Percentiles rank a stretch among this genome's conserved stretches.
These are phyloP conservation scores for Camelina sativa DNA, from an alignment of 345 rosid species.

Conservation along the genomic window DNA sequence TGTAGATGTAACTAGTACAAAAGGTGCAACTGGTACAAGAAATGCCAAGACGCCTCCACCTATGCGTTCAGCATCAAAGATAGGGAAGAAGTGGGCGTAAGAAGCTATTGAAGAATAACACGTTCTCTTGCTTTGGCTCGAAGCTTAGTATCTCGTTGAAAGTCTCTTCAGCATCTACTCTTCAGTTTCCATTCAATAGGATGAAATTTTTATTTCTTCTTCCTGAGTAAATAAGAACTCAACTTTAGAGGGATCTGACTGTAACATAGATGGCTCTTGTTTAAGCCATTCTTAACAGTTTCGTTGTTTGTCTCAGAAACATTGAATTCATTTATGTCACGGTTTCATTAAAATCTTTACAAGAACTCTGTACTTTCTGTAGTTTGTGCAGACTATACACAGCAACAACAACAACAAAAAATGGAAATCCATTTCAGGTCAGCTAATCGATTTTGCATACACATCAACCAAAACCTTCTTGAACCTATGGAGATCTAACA, in stretches of 20 bases:
- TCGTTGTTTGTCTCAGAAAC: conserved; percentile 23
- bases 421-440: conserved; percentile 14
- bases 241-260: conserved; percentile 32
- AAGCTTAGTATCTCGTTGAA: conserved; percentile 46
- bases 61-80: conserved; percentile 51
- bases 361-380: conserved; percentile 18
- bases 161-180: conserved; percentile 22
- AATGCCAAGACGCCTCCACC: conserved; percentile 85
- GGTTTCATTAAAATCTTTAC: conserved; percentile 35
- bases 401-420: not conserved
- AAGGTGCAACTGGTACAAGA: conserved; percentile 51
- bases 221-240: conserved; percentile 41
- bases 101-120: conserved; percentile 25
- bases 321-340: conserved; percentile 37
- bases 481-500: conserved; percentile 59
- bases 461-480: conserved; percentile 60
- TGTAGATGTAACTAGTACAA: conserved; percentile 47
- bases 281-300: conserved; percentile 33
- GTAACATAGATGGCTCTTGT: conserved; percentile 30
- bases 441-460: conserved; percentile 46
- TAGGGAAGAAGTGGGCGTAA: conserved; percentile 54
- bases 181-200: conserved; percentile 20
- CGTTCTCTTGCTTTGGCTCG: conserved; percentile 54
- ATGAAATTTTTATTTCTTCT: not conserved
- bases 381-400: conserved; percentile 37